A percentile compares a stretch with the other conserved stretches of the same genome.
Evolutionary conservation across 805 yeast species (phyloP).

Genomic region (Debaryomyces maramus): DNA sequence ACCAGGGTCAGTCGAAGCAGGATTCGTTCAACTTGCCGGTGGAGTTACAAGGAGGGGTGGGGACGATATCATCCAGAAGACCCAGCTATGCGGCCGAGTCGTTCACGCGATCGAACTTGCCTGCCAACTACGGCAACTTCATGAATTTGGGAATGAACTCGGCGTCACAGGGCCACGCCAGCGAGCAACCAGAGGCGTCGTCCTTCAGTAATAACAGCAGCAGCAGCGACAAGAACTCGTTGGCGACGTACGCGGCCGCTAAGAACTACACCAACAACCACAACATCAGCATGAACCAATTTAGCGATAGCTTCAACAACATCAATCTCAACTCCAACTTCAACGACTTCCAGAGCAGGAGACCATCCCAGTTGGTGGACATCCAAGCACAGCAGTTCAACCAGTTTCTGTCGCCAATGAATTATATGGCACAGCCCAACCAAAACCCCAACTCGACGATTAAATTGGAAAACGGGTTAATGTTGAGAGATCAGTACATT

Average conservation of each 20-base stretch:
- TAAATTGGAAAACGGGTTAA: slow-evolving; percentile 61
- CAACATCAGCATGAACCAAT: slow-evolving; percentile 22
- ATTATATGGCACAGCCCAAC: slow-evolving; percentile 4
- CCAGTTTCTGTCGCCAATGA: slow-evolving; percentile 8
- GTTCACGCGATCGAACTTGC: slow-evolving; percentile 39
- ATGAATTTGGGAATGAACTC: slow-evolving; percentile 1
- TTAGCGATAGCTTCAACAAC: slow-evolving; percentile 30
- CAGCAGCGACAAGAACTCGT: slow-evolving; percentile 10
- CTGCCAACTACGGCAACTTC: slow-evolving; percentile 3
- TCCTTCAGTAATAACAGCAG: slow-evolving; percentile 5
- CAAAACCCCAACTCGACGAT: slow-evolving; percentile 15
- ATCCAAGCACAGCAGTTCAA: slow-evolving; percentile 9
- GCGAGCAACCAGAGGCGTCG: not conserved
- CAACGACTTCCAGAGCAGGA: slow-evolving; percentile 40
- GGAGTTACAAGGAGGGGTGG: slow-evolving; percentile 65
- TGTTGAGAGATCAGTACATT: slow-evolving; percentile 55
- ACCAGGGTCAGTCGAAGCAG: slow-evolving; percentile 2
- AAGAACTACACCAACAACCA: slow-evolving; percentile 24
- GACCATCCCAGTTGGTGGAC: slow-evolving; percentile 44
- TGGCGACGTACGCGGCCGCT: slow-evolving; percentile 31
- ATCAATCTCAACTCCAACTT: slow-evolving; percentile 34
- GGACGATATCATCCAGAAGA: slow-evolving; percentile 63
- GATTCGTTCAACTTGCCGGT: slow-evolving; percentile 51
- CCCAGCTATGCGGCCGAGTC: slow-evolving; percentile 75
- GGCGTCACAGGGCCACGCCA: not conserved